Base-by-base conservation (phyloP, 176 grass and related monocot genomes). In the Avena sativa region DNA sequence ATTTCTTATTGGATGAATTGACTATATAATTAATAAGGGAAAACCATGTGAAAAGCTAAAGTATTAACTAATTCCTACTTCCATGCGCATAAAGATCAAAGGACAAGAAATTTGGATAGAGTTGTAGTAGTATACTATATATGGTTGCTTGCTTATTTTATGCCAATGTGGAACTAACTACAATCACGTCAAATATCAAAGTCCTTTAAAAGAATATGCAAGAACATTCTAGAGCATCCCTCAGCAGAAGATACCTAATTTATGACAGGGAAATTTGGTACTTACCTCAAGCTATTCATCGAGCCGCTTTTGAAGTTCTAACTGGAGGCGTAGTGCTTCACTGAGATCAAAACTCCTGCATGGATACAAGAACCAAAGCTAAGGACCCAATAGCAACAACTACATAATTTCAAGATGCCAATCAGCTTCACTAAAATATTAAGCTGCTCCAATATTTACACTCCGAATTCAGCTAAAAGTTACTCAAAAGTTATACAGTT, bases 261-360 rank as follows among this genome's bases (percentile, higher is more conserved):
- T 38, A 88, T 20, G 8, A 47, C 67, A 76, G 16, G 87, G 7
- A 50, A 70, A 74, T 74, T 47, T 34, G 81, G 57, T 57, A 66
- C 47, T 59, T 83, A 95, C 97, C 94, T 99, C 97, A 86, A 97
- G 97, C 57, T 99, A 94, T 88, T 99, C 97, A 79, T 99, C 94
- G 78, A 99, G 97, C 71, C 81, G 76, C 85, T 99, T 99, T 89
- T 99, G 97, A 79, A 99, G 91, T 77, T 97, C 94, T 74, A 99
- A 88, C 81, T 99, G 97, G 83, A 97, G 88, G 46, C 86, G 91
- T 60, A 99, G 87, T 86, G 94, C 97, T 82, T 97, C 97, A 61
- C 91, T 99, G 53, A 99, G 82, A 91, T 94, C 90, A 84, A 93
- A 65, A 70, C 76, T 95, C 79, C 97, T 99, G 86, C 81, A 94